Conservation (phyloP, 2,329 filamentous ascomycete species). For the Bipolaris sorokiniana region DNA sequence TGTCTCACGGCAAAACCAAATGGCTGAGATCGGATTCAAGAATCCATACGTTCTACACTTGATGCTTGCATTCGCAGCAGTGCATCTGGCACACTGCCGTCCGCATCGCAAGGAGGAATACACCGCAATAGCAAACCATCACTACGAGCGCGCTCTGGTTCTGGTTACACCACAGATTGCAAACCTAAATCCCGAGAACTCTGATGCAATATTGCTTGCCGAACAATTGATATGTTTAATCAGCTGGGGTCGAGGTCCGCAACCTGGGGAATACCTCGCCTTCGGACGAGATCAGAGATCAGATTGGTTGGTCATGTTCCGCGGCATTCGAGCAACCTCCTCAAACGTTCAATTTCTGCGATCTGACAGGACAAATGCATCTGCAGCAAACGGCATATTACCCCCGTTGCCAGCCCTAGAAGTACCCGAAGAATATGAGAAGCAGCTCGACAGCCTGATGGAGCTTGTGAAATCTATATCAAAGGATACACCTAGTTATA, state of each 20-base stretch:
- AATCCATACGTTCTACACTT: slow-evolving; percentile 30
- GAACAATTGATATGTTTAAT: slow-evolving; percentile 38
- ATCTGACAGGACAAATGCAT: slow-evolving; percentile 18
- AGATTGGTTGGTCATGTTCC: slow-evolving; percentile 42
- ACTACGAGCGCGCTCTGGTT: slow-evolving; percentile 32
- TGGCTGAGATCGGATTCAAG: slow-evolving; percentile 28
- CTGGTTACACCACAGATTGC: slow-evolving; percentile 30
- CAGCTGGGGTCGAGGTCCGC: slow-evolving; percentile 32
- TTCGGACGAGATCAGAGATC: slow-evolving; percentile 34
- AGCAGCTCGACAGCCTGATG: slow-evolving; percentile 26
- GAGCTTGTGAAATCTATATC: slow-evolving; percentile 18
- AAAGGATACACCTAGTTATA: neutral
- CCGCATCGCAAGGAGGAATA: slow-evolving; percentile 28
- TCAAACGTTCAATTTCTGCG: slow-evolving; percentile 10
- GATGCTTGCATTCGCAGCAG: slow-evolving; percentile 34
- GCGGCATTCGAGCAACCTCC: slow-evolving; percentile 35
- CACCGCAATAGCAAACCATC: slow-evolving; percentile 23
- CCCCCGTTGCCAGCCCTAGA: slow-evolving; percentile 20
- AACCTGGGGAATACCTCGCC: slow-evolving; percentile 38
- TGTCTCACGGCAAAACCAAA: slow-evolving; percentile 22
- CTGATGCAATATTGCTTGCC: slow-evolving; percentile 32
- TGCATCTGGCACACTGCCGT: slow-evolving; percentile 33
- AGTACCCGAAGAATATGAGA: slow-evolving; percentile 23
- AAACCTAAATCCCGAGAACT: slow-evolving; percentile 25
- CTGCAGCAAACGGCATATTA: slow-evolving; percentile 9